A percentile compares a stretch with the other conserved stretches of the same genome.
These are phyloP conservation scores for Pterocarpus santalinus DNA, from an alignment of 306 rosid genomes.

Conservation along the genomic window DNA sequence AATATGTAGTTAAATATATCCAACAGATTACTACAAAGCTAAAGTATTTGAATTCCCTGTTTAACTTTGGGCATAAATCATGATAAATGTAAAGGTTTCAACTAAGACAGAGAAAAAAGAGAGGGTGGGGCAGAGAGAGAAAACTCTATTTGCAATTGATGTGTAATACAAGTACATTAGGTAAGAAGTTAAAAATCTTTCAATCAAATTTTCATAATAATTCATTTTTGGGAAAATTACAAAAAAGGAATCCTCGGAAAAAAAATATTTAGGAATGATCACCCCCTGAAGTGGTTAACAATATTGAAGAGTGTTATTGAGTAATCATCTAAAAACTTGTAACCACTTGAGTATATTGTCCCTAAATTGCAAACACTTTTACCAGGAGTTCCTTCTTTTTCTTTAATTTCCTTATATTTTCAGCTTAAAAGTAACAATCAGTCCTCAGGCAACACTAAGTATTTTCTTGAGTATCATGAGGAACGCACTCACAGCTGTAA, in stretches of 20 bases:
- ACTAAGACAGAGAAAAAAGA: not conserved
- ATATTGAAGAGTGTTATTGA: conserved; percentile 17
- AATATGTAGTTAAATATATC: not conserved
- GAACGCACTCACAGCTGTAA: conserved; percentile 74
- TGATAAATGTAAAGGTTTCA: not conserved
- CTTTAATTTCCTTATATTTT: not conserved
- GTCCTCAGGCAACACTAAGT: conserved; percentile 25
- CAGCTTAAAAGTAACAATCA: conserved; percentile 15
- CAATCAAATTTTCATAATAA: conserved; percentile 17
- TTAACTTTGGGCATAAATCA: conserved; percentile 30
- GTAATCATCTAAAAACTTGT: conserved; percentile 20
- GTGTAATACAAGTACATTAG: not conserved
- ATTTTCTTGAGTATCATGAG: conserved; percentile 21
- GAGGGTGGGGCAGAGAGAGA: conserved; percentile 1
- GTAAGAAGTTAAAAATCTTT: conserved; percentile 19
- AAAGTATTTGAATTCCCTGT: not conserved
- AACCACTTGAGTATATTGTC: conserved; percentile 17
- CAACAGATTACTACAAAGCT: conserved; percentile 8
- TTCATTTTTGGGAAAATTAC: conserved; percentile 14
- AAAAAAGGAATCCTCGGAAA: not conserved
- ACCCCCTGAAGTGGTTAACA: conserved; percentile 14
- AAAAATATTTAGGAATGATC: conserved; percentile 10
- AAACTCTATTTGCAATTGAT: conserved; percentile 10
- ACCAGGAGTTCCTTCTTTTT: not conserved
- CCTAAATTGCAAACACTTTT: conserved; percentile 25